Conservation (phyloP, 352 stramenopile genomes). For the Proteromonas lacertae region DNA sequence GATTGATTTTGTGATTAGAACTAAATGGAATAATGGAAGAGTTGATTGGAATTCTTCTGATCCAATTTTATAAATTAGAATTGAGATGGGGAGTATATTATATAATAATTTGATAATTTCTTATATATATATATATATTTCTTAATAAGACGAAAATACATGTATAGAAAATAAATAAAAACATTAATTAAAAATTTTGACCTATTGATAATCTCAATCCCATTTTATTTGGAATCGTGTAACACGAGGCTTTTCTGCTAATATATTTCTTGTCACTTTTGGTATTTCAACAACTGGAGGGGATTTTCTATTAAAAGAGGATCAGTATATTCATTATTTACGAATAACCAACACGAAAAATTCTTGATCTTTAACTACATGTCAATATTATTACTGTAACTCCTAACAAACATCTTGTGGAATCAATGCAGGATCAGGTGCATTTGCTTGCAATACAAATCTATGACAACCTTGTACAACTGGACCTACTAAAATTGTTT, state of each 20-base stretch:
- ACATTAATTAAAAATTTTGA: background rate
- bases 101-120: background rate
- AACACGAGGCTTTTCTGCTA: constrained; percentile 75
- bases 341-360: constrained; percentile 76
- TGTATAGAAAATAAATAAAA: background rate
- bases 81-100: constrained; percentile 20
- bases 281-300: constrained; percentile 9
- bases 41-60: background rate
- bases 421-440: constrained; percentile 29
- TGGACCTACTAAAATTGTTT: constrained; percentile 87
- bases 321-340: constrained; percentile 93
- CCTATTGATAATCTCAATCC: constrained; percentile 11
- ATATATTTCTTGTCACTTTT: constrained; percentile 70
- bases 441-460: constrained; percentile 81
- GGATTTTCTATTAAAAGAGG: constrained; percentile 21
- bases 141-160: too few relatives aligned
- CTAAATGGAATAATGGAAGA: background rate
- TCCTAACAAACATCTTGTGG: constrained; percentile 78
- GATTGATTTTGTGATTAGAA: background rate
- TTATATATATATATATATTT: too few relatives aligned
- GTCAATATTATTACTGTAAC: constrained; percentile 92
- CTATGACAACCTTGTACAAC: constrained; percentile 88
- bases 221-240: constrained; percentile 81
- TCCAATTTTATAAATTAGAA: constrained; percentile 6
- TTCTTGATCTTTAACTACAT: constrained; percentile 70